Evolutionary conservation across 352 stramenopile genomes (phyloP).

Genomic region (Globisporangium nodosum): DNA sequence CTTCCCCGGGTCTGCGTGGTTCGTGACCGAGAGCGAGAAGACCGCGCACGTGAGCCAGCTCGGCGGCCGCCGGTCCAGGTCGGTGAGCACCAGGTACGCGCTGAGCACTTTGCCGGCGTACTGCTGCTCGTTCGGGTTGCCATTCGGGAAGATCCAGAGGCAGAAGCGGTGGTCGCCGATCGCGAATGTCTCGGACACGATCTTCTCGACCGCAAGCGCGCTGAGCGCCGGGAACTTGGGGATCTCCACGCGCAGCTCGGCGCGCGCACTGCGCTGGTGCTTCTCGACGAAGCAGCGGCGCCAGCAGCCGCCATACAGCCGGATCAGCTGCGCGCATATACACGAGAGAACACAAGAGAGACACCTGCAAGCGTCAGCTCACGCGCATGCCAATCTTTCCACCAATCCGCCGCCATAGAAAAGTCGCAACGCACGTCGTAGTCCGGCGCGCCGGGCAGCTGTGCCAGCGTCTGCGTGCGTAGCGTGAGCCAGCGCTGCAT

Average conservation of each 20-base stretch:
- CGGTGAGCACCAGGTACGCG: slow-evolving; percentile 77
- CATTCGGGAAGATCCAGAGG: slow-evolving; percentile 72
- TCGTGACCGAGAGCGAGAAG: slow-evolving; percentile 66
- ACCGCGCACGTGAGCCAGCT: slow-evolving; percentile 77
- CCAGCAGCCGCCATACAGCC: slow-evolving; percentile 70
- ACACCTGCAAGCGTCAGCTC: not conserved
- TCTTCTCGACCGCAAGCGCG: slow-evolving; percentile 46
- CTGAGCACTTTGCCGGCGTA: slow-evolving; percentile 64
- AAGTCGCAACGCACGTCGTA: slow-evolving; percentile 54
- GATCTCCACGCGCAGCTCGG: slow-evolving; percentile 51
- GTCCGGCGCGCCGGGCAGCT: slow-evolving; percentile 64
- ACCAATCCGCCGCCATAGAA: not conserved
- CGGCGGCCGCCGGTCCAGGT: slow-evolving; percentile 41
- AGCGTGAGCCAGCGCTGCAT: slow-evolving; percentile 52
- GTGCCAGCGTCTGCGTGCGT: slow-evolving; percentile 45
- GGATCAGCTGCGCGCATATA: slow-evolving; percentile 40
- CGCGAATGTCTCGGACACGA: slow-evolving; percentile 68
- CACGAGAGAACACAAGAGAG: not conserved
- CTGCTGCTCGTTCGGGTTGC: slow-evolving; percentile 74
- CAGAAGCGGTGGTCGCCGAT: slow-evolving; percentile 75
- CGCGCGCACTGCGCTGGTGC: slow-evolving; percentile 38
- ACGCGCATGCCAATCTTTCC: not conserved
- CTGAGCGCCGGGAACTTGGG: slow-evolving; percentile 36
- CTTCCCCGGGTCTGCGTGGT: slow-evolving; percentile 33
- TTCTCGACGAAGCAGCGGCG: slow-evolving; percentile 58